Percentiles rank a stretch among this genome's conserved stretches.
Evolutionary conservation across 495 filamentous ascomycete genomes (phyloP).

Genomic region (Penicillium pulvis): DNA sequence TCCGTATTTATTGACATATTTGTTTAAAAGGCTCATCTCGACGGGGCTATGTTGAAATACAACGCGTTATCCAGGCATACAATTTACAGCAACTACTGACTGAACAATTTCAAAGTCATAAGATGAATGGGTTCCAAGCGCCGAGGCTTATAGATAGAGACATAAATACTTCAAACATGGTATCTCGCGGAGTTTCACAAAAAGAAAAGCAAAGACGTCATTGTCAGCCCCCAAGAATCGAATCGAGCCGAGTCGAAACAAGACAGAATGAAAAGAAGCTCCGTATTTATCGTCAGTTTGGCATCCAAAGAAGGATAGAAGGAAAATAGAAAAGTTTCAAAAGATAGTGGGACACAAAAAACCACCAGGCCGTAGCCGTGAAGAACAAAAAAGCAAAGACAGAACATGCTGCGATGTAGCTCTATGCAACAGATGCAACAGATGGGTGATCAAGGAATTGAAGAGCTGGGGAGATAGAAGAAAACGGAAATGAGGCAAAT

Average conservation of each 20-base stretch:
- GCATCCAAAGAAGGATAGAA: conserved; percentile 11
- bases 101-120: not conserved
- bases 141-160: conserved; percentile 22
- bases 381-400: conserved; percentile 12
- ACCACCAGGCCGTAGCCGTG: conserved; percentile 23
- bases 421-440: conserved; percentile 19
- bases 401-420: conserved; percentile 5
- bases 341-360: conserved; percentile 17
- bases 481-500: conserved; percentile 13
- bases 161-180: conserved; percentile 28
- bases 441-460: not conserved
- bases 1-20: not conserved
- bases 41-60: not conserved
- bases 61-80: not conserved
- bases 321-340: conserved; percentile 4
- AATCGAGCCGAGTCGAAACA: conserved; percentile 2
- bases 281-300: conserved; percentile 26
- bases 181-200: conserved; percentile 30
- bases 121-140: conserved; percentile 16
- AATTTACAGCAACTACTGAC: not conserved
- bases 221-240: conserved; percentile 7
- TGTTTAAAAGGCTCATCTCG: not conserved
- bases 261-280: conserved; percentile 10
- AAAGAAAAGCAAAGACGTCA: conserved; percentile 17
- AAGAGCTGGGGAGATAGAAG: not conserved